Conservation (phyloP, 2,329 filamentous ascomycete species). For the Claviceps spartinae region DNA sequence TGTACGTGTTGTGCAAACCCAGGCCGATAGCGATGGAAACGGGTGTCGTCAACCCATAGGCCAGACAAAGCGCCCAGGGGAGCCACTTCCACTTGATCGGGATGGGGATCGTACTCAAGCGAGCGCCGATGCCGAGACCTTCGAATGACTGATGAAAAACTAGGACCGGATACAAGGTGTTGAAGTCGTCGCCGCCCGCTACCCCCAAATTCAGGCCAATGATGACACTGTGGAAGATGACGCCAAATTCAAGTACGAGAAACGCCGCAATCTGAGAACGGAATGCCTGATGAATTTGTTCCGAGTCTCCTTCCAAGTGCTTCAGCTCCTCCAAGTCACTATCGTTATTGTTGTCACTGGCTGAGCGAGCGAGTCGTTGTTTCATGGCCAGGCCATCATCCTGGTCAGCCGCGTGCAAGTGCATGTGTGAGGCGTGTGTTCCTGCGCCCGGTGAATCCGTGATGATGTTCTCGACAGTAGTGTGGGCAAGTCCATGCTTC, state of each 20-base stretch:
- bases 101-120: conserved; percentile 43
- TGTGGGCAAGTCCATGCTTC: conserved; percentile 24
- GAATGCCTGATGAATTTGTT: conserved; percentile 7
- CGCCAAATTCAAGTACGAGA: conserved; percentile 42
- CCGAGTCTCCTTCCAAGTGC: conserved; percentile 9
- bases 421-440: conserved; percentile 18
- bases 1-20: conserved; percentile 23
- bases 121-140: conserved; percentile 47
- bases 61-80: conserved; percentile 33
- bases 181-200: conserved; percentile 38
- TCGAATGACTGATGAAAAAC: conserved; percentile 53
- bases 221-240: conserved; percentile 51
- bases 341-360: conserved; percentile 7
- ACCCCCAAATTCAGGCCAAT: conserved; percentile 50
- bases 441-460: conserved; percentile 6
- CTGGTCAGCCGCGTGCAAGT: conserved; percentile 27
- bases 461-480: conserved; percentile 14
- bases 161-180: conserved; percentile 43
- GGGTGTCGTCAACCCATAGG: conserved; percentile 38
- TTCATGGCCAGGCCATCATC: conserved; percentile 10
- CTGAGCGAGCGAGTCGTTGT: background rate
- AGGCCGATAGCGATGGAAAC: conserved; percentile 36
- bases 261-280: conserved; percentile 30
- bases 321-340: conserved; percentile 10
- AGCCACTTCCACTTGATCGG: conserved; percentile 26